Percentiles rank a stretch among this genome's conserved stretches.
Evolutionary conservation across 176 grass and related monocot genomes (phyloP).

Genomic region (Musa itinerans): DNA sequence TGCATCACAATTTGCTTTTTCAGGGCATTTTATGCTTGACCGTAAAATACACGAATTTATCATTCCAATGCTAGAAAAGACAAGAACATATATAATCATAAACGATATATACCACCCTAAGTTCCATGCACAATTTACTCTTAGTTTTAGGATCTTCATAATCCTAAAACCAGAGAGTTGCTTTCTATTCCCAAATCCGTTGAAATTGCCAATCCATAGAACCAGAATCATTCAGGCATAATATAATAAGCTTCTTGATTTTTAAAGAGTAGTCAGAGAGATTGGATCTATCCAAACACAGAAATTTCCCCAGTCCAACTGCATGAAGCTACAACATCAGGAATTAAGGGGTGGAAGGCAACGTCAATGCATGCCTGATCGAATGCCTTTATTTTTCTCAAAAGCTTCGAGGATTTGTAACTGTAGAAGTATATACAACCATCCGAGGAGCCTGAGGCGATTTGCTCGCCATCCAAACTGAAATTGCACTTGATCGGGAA

Average conservation of each 20-base stretch:
- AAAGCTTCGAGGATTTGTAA: slow-evolving; percentile 38
- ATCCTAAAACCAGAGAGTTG: no score
- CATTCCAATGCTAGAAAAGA: no score
- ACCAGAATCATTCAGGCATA: background rate
- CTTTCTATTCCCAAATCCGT: no score
- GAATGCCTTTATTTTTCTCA: slow-evolving; percentile 58
- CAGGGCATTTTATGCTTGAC: no score
- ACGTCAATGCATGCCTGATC: slow-evolving; percentile 60
- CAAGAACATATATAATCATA: no score
- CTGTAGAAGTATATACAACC: slow-evolving; percentile 67
- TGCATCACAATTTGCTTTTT: no score
- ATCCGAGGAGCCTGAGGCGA: slow-evolving; percentile 77
- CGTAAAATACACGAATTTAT: no score
- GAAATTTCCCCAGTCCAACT: slow-evolving; percentile 73
- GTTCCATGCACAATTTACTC: no score
- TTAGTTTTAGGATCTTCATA: no score
- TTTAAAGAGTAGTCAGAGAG: background rate
- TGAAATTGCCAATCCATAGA: no score
- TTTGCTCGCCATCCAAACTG: slow-evolving; percentile 42
- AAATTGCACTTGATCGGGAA: slow-evolving; percentile 81
- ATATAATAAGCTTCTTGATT: background rate
- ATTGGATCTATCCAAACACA: slow-evolving; percentile 47
- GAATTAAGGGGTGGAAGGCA: slow-evolving; percentile 55
- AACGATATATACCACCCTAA: no score
- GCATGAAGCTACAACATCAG: slow-evolving; percentile 65